These are phyloP conservation scores for Physcomitrium patens DNA, from an alignment of 225 moss, liverwort and hornwort species.

Conservation along the genomic window DNA sequence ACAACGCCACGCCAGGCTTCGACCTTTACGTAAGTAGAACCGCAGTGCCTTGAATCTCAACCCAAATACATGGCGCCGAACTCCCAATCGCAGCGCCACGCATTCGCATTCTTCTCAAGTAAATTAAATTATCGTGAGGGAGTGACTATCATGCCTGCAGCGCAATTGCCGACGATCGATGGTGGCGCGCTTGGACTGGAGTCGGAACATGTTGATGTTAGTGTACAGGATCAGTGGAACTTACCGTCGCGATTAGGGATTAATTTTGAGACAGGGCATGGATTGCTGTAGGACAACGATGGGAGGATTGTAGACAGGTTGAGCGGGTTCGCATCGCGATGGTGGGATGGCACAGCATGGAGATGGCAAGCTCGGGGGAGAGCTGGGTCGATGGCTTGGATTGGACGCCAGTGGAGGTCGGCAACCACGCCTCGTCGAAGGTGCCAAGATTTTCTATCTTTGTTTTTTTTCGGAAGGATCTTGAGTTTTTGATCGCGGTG, in stretches of 20 bases:
- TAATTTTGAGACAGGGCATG: slow-evolving; percentile 15
- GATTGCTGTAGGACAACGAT: slow-evolving; percentile 1
- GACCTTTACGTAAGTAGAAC: no score
- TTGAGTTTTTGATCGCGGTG: not conserved
- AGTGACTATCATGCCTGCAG: no score
- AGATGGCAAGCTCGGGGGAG: slow-evolving; percentile 58
- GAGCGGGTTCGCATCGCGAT: slow-evolving; percentile 25
- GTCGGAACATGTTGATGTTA: no score
- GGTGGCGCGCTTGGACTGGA: no score
- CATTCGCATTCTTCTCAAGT: no score
- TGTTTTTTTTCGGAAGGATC: not conserved
- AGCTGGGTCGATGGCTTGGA: slow-evolving; percentile 87
- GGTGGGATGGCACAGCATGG: slow-evolving; percentile 67
- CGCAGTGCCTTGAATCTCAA: no score
- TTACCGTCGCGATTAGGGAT: slow-evolving; percentile 23
- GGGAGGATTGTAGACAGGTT: not conserved
- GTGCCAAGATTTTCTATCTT: not conserved
- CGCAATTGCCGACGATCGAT: no score
- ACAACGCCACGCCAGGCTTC: no score
- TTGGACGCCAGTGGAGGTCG: slow-evolving; percentile 92
- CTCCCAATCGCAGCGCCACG: no score
- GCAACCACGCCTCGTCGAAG: slow-evolving; percentile 42
- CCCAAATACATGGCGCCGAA: no score
- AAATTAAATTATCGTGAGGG: no score
- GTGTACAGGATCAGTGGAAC: no score